phyloP scores from a whole-genome alignment of 2,329 filamentous ascomycete genomes.

The Aspergillus neotritici region DNA sequence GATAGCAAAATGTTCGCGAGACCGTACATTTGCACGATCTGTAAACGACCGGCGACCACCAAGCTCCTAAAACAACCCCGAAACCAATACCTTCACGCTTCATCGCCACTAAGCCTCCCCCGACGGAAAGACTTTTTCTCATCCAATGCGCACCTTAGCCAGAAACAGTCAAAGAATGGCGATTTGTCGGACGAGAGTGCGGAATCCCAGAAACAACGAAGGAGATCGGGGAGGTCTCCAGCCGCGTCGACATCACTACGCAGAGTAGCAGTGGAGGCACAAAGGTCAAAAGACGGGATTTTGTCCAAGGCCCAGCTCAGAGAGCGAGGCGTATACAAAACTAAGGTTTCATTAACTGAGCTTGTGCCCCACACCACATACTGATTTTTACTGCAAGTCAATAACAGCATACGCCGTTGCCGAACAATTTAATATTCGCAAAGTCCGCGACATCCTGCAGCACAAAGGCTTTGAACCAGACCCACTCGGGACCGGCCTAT shows the following conservation, averaged over 20 bases:
- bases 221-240: conserved; percentile 46
- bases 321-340: conserved; percentile 32
- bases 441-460: conserved; percentile 53
- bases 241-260: conserved; percentile 69
- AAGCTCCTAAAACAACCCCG: conserved; percentile 25
- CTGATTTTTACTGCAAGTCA: conserved; percentile 31
- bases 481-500: conserved; percentile 56
- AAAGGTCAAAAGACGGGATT: conserved; percentile 53
- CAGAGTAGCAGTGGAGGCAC: conserved; percentile 79
- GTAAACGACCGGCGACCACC: conserved; percentile 24
- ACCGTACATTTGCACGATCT: conserved; percentile 27
- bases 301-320: conserved; percentile 42
- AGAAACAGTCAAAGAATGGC: conserved; percentile 24
- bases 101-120: conserved; percentile 30
- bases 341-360: conserved; percentile 26
- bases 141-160: conserved; percentile 53
- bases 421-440: conserved; percentile 59
- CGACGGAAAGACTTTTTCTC: conserved; percentile 62
- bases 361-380: neutral
- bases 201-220: conserved; percentile 37
- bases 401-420: conserved; percentile 63
- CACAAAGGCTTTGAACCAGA: conserved; percentile 58
- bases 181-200: conserved; percentile 12
- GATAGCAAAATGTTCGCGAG: conserved; percentile 28
- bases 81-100: conserved; percentile 31